phyloP scores from a whole-genome alignment of 2,329 filamentous ascomycete genomes.

The Verticillium nonalfalfae region DNA sequence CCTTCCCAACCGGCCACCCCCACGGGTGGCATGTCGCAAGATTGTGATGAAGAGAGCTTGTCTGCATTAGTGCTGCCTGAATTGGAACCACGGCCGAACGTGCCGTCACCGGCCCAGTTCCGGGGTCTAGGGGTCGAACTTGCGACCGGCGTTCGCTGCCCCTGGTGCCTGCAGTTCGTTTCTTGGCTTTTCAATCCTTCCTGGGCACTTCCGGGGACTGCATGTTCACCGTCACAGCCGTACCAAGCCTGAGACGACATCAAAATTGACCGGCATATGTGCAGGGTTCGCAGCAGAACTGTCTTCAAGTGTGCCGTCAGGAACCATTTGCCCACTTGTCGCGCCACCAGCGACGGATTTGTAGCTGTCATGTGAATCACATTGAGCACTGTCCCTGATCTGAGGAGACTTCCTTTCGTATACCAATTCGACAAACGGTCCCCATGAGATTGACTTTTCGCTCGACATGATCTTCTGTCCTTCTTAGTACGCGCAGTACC shows the following conservation, averaged over 20 bases:
- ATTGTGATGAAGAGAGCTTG: background rate
- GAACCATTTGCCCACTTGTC: too few relatives aligned
- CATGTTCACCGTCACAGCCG: background rate
- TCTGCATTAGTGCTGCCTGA: background rate
- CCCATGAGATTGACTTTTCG: background rate
- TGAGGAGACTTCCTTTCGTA: too few relatives aligned
- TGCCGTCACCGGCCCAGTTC: background rate
- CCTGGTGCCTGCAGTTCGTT: background rate
- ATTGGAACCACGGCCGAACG: background rate
- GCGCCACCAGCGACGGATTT: background rate
- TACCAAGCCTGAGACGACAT: background rate
- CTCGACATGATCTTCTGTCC: background rate
- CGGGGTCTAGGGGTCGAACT: background rate
- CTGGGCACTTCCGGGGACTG: background rate
- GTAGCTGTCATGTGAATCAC: background rate
- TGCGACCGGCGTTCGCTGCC: background rate
- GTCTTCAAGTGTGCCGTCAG: background rate
- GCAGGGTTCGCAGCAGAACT: background rate
- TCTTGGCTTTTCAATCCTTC: background rate
- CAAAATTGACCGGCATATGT: background rate
- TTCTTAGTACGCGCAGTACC: background rate
- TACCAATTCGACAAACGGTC: background rate
- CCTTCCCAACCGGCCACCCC: background rate
- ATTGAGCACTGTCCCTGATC: too few relatives aligned
- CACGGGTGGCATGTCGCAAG: background rate